A percentile compares a stretch with the other conserved stretches of the same genome.
These are phyloP conservation scores for Penicillium digitatum DNA, from an alignment of 2,329 filamentous ascomycete species.

Conservation along the genomic window DNA sequence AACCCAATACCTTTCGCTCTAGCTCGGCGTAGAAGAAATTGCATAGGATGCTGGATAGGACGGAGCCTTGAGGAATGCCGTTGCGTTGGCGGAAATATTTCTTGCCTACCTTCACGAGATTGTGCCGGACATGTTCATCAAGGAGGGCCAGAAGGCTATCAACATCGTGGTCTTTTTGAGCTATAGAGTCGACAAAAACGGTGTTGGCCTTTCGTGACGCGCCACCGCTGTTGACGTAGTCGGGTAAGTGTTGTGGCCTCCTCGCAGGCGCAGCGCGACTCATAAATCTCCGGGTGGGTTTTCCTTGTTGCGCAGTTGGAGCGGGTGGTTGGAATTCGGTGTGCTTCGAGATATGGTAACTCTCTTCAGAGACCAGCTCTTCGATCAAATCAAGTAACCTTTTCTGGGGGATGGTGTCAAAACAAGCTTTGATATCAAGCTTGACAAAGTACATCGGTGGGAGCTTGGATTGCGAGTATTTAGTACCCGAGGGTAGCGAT, in stretches of 20 bases:
- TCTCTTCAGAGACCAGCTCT: slow-evolving; percentile 52
- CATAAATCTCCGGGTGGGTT: slow-evolving; percentile 48
- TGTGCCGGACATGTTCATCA: slow-evolving; percentile 73
- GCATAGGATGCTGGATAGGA: slow-evolving; percentile 81
- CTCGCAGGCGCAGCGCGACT: slow-evolving; percentile 47
- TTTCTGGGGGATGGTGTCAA: slow-evolving; percentile 88
- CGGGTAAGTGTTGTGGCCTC: slow-evolving; percentile 46
- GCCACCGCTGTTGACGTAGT: slow-evolving; percentile 38
- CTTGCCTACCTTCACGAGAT: slow-evolving; percentile 84
- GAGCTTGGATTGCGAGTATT: slow-evolving; percentile 10
- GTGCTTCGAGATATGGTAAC: slow-evolving; percentile 71
- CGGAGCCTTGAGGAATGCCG: slow-evolving; percentile 90
- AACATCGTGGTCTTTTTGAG: slow-evolving; percentile 55
- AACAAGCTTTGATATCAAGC: slow-evolving; percentile 84
- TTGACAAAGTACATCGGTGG: slow-evolving; percentile 80
- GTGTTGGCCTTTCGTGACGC: slow-evolving; percentile 57
- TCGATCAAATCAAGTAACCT: slow-evolving; percentile 65
- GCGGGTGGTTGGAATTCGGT: slow-evolving; percentile 61
- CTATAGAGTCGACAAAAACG: slow-evolving; percentile 69
- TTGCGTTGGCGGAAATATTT: slow-evolving; percentile 80
- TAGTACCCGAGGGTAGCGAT: neutral
- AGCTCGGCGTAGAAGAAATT: slow-evolving; percentile 95
- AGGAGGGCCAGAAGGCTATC: slow-evolving; percentile 65
- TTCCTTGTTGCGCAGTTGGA: slow-evolving; percentile 16
- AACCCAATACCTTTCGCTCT: slow-evolving; percentile 65